These are phyloP conservation scores for Stentor roeselii DNA, from an alignment of 73 alveolate species.

Conservation along the genomic window DNA sequence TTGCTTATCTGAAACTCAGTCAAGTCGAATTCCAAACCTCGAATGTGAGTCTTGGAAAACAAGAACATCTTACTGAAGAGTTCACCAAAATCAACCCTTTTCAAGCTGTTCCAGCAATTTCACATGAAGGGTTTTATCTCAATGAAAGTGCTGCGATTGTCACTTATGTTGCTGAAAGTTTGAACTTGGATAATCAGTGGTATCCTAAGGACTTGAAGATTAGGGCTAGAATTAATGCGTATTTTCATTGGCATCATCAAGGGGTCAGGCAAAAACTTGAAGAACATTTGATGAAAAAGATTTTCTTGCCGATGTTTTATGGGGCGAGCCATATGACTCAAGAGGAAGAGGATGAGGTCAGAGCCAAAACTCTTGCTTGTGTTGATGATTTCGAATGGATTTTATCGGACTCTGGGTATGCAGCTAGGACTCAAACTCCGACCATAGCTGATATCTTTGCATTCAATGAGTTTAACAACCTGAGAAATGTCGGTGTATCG, in stretches of 20 bases:
- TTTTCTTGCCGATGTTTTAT: not conserved
- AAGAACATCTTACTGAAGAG: constrained; percentile 10
- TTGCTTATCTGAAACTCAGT: not conserved
- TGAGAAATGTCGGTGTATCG: not conserved
- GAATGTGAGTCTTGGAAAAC: not conserved
- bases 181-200: not conserved
- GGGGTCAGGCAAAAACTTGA: not conserved
- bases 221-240: constrained; percentile 9
- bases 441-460: constrained; percentile 18
- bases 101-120: constrained; percentile 15
- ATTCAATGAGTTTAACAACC: not conserved
- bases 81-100: constrained; percentile 13
- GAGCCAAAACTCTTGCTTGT: not conserved
- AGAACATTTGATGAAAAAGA: not conserved
- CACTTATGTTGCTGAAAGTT: constrained; percentile 6
- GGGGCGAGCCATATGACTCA: not conserved
- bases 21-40: not conserved
- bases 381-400: not conserved
- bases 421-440: not conserved
- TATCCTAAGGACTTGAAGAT: not conserved
- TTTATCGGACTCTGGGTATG: not conserved
- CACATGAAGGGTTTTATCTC: constrained; percentile 9
- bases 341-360: constrained; percentile 1
- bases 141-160: constrained; percentile 18
- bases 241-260: constrained; percentile 24